These are phyloP conservation scores for Buddleja alternifolia DNA, from an alignment of 257 asterid genomes.

Conservation along the genomic window DNA sequence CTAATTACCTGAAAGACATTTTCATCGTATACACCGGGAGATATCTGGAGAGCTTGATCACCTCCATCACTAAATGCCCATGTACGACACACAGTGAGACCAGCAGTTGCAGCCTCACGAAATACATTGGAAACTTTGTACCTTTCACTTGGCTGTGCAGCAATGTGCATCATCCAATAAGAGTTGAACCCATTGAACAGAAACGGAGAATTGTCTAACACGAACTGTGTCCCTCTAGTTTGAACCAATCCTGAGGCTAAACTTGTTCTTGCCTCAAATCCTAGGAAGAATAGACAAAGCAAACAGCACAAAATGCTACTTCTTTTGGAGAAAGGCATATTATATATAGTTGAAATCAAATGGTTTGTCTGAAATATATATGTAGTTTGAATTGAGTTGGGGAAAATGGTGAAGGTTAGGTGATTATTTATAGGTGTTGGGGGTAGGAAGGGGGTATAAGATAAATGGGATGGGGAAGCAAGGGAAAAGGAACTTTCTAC, in stretches of 20 bases:
- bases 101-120: constrained; percentile 42
- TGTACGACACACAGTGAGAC: constrained; percentile 54
- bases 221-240: constrained; percentile 39
- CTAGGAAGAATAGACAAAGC: background rate
- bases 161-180: constrained; percentile 61
- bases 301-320: no score
- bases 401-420: background rate
- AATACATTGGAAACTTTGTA: constrained; percentile 46
- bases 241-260: constrained; percentile 29
- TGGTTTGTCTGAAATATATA: no score
- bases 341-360: no score
- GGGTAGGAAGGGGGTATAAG: background rate
- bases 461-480: background rate
- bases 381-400: no score
- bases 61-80: constrained; percentile 63
- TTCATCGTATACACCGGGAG: constrained; percentile 55
- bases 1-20: constrained; percentile 47
- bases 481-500: background rate
- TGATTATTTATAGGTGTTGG: constrained; percentile 23
- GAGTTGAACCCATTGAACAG: constrained; percentile 58
- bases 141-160: constrained; percentile 45
- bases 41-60: constrained; percentile 42
- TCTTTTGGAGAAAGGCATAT: no score
- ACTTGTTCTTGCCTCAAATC: constrained; percentile 7
- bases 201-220: constrained; percentile 36